Conservation (phyloP, 805 yeast genomes). For the Yamadazyma philogaea region DNA sequence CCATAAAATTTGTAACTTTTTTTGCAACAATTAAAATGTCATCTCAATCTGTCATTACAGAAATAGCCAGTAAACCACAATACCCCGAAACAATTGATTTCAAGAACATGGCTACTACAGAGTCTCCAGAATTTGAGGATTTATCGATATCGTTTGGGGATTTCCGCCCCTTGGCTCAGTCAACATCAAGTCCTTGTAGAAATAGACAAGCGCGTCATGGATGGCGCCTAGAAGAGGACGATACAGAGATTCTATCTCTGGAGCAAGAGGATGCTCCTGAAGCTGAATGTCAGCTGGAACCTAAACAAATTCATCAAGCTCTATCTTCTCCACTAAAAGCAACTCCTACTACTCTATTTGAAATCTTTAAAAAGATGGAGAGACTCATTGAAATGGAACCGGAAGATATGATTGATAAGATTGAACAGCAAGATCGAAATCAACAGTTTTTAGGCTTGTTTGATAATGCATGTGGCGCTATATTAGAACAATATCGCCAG, state of each 20-base stretch:
- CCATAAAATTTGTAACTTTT: too few relatives aligned
- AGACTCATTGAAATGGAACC: not conserved
- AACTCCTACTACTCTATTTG: not conserved
- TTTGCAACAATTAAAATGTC: constrained; percentile 3
- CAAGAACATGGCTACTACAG: not conserved
- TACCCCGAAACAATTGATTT: not conserved
- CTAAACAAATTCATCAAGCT: too few relatives aligned
- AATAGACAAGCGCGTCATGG: not conserved
- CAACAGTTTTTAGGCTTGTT: not conserved
- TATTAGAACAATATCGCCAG: constrained; percentile 1
- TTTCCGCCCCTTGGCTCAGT: constrained; percentile 3
- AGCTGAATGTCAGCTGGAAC: too few relatives aligned
- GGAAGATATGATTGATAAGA: not conserved
- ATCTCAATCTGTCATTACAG: not conserved
- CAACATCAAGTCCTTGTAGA: constrained; percentile 3
- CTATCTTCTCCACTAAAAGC: too few relatives aligned
- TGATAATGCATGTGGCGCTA: not conserved
- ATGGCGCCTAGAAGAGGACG: not conserved
- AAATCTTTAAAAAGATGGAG: not conserved
- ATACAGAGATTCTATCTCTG: not conserved
- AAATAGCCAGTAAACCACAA: not conserved
- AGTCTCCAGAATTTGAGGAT: not conserved
- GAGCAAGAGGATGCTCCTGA: not conserved
- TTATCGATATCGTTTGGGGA: not conserved
- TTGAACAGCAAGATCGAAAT: constrained; percentile 1